Percentiles rank a stretch among this genome's conserved stretches.
phyloP scores from a whole-genome alignment of 169 alveolate genomes.

The Miamiensis avidus region DNA sequence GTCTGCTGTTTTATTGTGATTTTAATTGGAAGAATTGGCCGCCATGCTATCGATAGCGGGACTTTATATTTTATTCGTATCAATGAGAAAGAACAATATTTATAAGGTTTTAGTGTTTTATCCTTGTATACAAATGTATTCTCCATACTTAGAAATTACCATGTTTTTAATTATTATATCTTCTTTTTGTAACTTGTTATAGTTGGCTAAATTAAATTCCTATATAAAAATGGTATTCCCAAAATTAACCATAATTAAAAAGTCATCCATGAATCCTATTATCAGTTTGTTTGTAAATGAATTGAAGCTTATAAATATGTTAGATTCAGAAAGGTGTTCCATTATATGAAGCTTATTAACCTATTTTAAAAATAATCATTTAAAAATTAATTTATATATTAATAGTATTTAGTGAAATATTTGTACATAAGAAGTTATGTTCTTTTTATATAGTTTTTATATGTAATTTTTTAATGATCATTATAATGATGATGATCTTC shows the following conservation, averaged over 20 bases:
- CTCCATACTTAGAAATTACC: neutral
- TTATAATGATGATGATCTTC: neutral
- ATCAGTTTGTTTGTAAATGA: neutral
- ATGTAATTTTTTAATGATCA: neutral
- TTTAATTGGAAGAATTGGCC: neutral
- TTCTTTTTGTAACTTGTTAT: neutral
- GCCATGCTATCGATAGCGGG: no score
- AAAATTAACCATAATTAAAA: no score
- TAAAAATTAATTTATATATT: no score
- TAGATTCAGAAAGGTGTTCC: no score
- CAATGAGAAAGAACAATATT: no score
- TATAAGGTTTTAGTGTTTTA: neutral
- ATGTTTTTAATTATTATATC: neutral
- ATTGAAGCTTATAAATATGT: neutral
- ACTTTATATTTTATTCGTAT: neutral
- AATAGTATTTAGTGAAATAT: neutral
- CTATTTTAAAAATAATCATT: neutral
- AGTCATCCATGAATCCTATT: neutral
- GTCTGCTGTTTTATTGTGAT: neutral
- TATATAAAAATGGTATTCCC: no score
- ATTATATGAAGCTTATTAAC: no score
- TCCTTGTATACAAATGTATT: neutral
- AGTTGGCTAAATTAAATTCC: neutral
- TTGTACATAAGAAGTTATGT: neutral
- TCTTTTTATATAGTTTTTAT: no score